Conservation (phyloP, 441 rosid species). For the Adansonia madagascariensis region DNA sequence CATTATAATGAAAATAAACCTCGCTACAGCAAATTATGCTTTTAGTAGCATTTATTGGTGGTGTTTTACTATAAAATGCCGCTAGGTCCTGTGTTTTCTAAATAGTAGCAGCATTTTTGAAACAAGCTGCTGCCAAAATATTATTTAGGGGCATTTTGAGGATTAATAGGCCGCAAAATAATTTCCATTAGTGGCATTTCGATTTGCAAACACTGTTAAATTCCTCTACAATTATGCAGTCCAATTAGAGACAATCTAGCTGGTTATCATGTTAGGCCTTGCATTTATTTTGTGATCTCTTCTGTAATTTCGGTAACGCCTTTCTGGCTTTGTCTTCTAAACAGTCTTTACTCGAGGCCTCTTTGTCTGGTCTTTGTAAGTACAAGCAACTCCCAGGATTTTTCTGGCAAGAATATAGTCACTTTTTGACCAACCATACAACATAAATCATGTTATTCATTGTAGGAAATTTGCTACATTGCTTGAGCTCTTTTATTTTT, state of each 20-base stretch:
- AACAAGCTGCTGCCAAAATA: too few relatives aligned
- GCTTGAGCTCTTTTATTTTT: too few relatives aligned
- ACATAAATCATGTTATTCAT: background rate
- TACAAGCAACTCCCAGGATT: background rate
- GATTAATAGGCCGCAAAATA: too few relatives aligned
- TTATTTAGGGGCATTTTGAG: too few relatives aligned
- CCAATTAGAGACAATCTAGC: background rate
- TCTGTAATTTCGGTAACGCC: constrained; percentile 7
- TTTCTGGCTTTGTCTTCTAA: constrained; percentile 11
- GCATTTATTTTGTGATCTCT: constrained; percentile 1
- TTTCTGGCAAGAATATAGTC: background rate
- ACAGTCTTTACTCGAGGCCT: background rate
- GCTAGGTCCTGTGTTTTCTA: too few relatives aligned
- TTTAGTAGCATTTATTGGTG: too few relatives aligned
- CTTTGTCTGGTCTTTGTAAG: background rate
- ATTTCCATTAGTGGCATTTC: too few relatives aligned
- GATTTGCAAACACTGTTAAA: too few relatives aligned
- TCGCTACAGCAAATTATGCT: background rate
- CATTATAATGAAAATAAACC: background rate
- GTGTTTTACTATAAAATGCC: too few relatives aligned
- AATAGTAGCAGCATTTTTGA: too few relatives aligned
- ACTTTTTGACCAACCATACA: background rate
- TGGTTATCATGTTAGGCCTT: constrained; percentile 5
- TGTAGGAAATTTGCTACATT: background rate
- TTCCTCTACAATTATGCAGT: too few relatives aligned